Percentiles rank a stretch among this genome's conserved stretches.
phyloP scores from a whole-genome alignment of 495 filamentous ascomycete genomes.

The Cairneyella variabilis region DNA sequence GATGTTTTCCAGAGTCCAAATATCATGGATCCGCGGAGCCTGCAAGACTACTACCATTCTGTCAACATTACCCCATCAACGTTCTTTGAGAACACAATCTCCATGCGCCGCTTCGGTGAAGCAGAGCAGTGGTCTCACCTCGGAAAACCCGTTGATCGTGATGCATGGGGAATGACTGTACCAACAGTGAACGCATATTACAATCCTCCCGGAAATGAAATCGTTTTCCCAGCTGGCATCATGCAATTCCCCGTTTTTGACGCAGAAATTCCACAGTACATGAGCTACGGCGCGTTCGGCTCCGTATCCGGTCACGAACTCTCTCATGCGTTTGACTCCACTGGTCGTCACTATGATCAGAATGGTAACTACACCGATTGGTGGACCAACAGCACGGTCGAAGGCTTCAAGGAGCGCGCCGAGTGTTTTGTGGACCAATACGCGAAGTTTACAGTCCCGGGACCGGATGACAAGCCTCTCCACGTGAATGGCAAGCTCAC shows the following conservation, averaged over 20 bases:
- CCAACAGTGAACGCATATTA: constrained; percentile 64
- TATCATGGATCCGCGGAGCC: constrained; percentile 52
- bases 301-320: constrained; percentile 71
- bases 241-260: constrained; percentile 70
- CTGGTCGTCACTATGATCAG: constrained; percentile 63
- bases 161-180: constrained; percentile 61
- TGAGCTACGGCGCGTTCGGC: constrained; percentile 69
- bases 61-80: constrained; percentile 47
- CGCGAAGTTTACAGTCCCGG: constrained; percentile 55
- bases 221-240: constrained; percentile 70
- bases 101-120: constrained; percentile 43
- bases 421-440: constrained; percentile 73
- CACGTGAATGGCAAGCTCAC: constrained; percentile 68
- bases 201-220: constrained; percentile 60
- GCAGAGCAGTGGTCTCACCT: constrained; percentile 52
- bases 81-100: constrained; percentile 59
- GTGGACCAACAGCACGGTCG: constrained; percentile 65
- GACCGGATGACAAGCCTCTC: constrained; percentile 48
- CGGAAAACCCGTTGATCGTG: constrained; percentile 57
- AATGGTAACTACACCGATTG: constrained; percentile 64
- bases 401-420: constrained; percentile 58
- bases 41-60: constrained; percentile 54
- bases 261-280: constrained; percentile 55
- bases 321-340: constrained; percentile 70
- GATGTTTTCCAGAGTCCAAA: constrained; percentile 43